Base-by-base conservation (phyloP, 2,329 filamentous ascomycete species). In the Magnaporthales sp. region DNA sequence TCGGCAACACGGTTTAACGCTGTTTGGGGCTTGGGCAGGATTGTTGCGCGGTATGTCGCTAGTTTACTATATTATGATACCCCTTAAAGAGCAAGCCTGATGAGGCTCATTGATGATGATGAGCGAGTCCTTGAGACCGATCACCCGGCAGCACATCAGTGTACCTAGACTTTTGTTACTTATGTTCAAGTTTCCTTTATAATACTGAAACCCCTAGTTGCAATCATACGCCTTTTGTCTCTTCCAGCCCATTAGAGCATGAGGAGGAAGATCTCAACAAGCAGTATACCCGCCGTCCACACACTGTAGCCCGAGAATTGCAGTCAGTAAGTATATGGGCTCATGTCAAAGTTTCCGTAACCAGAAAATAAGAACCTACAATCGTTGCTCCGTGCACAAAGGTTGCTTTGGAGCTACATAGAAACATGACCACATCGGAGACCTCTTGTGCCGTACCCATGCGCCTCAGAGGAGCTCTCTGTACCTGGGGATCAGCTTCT, bases 371-470 rank as follows among this genome's bases (percentile, higher is more conserved):
- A 64, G 26, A n/a, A 61, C 66, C 31, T 29, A 67, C 67, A 67
- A 83, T 68, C 4, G 77, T 75, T 64, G 77, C 73, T 0, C 80
- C 81, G 62, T 81, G 79, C 13, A 82, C 75, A 67, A 81, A 83
- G 1, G 77, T 78, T 1, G 81, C 78, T 67, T 80, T 81, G 22
- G 77, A 74, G 66, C 78, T 79, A 46, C 77, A 78, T 4, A 82
- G 70, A 66, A 82, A 83, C 46, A 82, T 69, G 10, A 80, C 75
- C 0, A 77, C 79, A 70, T 82, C 80, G 2, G 81, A 80, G 11
- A 82, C 75, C 67, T 83, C 80, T 64, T 82, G 77, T 0, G 79
- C 74, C 3, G 78, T 80, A 0, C 80, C 80, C 67, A 77, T 77
- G 29, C 79, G 70, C 66, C 74, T 73, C 73, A 79, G 75, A 0